Evolutionary conservation across 2,329 filamentous ascomycete species (phyloP), one percentile per base, ranked within the genome.

Genomic region (Exophiala xenobiotica): DNA sequence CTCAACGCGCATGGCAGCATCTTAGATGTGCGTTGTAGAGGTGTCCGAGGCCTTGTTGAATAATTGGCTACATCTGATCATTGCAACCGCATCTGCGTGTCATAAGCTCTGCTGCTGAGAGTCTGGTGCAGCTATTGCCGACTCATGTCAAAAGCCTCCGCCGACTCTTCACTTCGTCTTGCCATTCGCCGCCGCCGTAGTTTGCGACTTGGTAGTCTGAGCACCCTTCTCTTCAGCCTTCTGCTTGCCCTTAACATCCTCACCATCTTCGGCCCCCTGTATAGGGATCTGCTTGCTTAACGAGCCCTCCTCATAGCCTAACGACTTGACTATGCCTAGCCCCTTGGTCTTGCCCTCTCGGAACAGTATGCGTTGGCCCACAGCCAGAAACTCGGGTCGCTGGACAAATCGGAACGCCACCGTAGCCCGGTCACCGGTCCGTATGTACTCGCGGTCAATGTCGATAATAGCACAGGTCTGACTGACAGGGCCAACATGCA

Each of bases 391-490:
- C 72, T 99, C 93, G 2, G 93, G 93, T 18, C 92, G 78, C 69
- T 96, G 93, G 3, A 96, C 87, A 65, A 99, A 99, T 7, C 86
- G 84, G 73, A 99, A 99, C 0, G 92, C 93, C 1, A 99, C 93
- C 0, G 85, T 85, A 2, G 93, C 93, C n/a, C 92, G 80, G 68
- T 97, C 93, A 7, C 93, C 93, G 0, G 92, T 96, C 6, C 93
- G 83, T 59, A 99, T 96, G 64, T 91, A 93, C 20, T 88, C 87
- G n/a, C 92, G 85, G 67, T 99, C 93, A 60, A 99, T 93, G 65
- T 96, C 93, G 64, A 99, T 95, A 66, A 99, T 96, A 8, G 90
- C 85, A 66, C 93, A 99, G 0, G 93, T 99, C 72, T 99, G 93
- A 33, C 87, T 90, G 37, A 99, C 88, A 0, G 93, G 88, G 0